Evolutionary conservation across 169 alveolate genomes (phyloP), one percentile per base, ranked within the genome.

Genomic region (Plasmodium adleri): DNA sequence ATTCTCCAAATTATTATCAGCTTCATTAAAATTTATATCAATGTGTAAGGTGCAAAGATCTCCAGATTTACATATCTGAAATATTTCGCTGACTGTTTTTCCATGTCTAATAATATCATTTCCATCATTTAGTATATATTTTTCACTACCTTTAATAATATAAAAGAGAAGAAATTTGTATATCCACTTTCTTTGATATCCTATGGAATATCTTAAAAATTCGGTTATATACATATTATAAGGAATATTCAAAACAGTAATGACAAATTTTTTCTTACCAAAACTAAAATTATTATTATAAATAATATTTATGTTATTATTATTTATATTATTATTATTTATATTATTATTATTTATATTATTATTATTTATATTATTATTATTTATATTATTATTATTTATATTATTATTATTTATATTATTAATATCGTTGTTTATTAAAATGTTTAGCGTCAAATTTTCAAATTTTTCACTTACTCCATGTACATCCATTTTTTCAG

Each of bases 181-280:
- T 32, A 86, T 86, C 92, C 92, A 86, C 17, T 64, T 59, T 86
- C 92, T 73, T 62, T 86, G 92, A 56, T 86, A 86, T 9, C 92
- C 92, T 60, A 86, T 47, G 24, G 63, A 63, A 60, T 32, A 86
- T 45, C 88, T 62, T 59, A 86, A 52, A 17, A 86, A 72, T 26
- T 86, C 88, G 15, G 58, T 72, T 15, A 86, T 86, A 24, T 49
- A 72, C 92, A 86, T 86, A 24, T 58, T 67, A 49, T 86, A 64
- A n/a, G 92, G 71, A 4, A 86, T 67, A 66, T 86, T 86, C 15
- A 17, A 7, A 72, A 86, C 73, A 58, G 60, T 68, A n/a, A 76
- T 13, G n/a, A 76, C 74, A 64, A 9, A 64, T 47, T 64, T 66
- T 50, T 64, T 76, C 67, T 76, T 49, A 43, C 49, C 54, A 43